Base-by-base conservation (phyloP, 495 filamentous ascomycete species). In the Podospora didyma region DNA sequence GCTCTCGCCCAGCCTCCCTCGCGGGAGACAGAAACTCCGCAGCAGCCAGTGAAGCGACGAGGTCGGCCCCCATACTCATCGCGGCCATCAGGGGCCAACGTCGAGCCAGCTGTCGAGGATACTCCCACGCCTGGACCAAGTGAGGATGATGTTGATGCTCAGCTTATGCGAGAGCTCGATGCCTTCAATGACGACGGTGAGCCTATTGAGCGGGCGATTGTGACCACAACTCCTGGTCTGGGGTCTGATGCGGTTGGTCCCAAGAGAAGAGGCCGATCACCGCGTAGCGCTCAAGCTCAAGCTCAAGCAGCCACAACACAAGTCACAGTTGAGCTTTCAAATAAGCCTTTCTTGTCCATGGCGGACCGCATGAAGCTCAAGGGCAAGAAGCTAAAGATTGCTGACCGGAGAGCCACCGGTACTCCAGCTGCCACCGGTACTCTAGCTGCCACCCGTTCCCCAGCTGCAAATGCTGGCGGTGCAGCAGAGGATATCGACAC, bases 301-400 rank as follows among this genome's bases (percentile, higher is more conserved):
- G 20, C 39, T 12, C 35, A 34, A 3, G 21, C 48, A 4, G 52
- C 46, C n/a, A 37, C 23, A 31, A n/a, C 46, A 16, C 14, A 51
- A 35, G 22, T 59, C 1, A 14, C 49, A 1, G 46, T 59, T 1
- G 68, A 61, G 20, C 21, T 51, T 2, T 57, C 57, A 2, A 46
- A 16, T 17, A 49, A 45, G 17, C 54, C 64, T 0, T 70, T 69
- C 24, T 63, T 78, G 63, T 78, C 77, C 7, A 71, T 79, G 70
- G 68, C 68, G 34, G 76, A 78, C 24, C 63, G 74, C n/a, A 73
- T 75, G 66, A 70, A 65, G 44, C 57, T 75, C 12, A 70, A 66
- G 45, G 75, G 75, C 42, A 77, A 69, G 57, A 78, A 72, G 45
- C 62, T 76, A 54, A 76, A 71, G 63, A 78, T 77, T 28, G 59